These are phyloP conservation scores for Colletotrichum karsti DNA, from an alignment of 2,329 filamentous ascomycete genomes.

Conservation along the genomic window DNA sequence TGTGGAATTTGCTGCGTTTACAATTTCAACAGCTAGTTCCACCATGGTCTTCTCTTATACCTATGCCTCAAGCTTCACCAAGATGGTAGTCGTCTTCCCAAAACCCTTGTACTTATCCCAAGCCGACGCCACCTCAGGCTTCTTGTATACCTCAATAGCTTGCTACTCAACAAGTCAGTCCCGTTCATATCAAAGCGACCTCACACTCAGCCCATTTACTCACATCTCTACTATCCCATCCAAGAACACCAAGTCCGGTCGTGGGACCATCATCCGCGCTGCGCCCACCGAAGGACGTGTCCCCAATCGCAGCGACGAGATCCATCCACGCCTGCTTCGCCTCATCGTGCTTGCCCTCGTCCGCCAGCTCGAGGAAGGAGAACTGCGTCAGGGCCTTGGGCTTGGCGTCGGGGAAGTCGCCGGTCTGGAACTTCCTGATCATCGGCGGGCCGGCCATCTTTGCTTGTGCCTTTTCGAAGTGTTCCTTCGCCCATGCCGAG, in stretches of 20 bases:
- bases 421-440: slow-evolving; percentile 19
- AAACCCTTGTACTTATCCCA: slow-evolving; percentile 14
- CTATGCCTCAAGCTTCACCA: slow-evolving; percentile 15
- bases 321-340: slow-evolving; percentile 16
- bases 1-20: too few species aligned
- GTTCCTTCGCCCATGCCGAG: slow-evolving; percentile 15
- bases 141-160: not conserved
- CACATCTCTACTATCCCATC: slow-evolving; percentile 25
- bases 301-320: slow-evolving; percentile 3
- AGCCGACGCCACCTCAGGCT: slow-evolving; percentile 16
- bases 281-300: not conserved
- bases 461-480: not conserved
- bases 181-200: not conserved
- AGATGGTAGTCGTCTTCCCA: not conserved
- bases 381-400: slow-evolving; percentile 11
- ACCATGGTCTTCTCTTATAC: not conserved
- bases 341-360: slow-evolving; percentile 18
- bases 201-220: not conserved
- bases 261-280: slow-evolving; percentile 6
- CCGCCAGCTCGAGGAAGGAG: slow-evolving; percentile 2
- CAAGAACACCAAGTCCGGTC: slow-evolving; percentile 5
- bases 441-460: not conserved
- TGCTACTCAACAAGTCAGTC: not conserved
- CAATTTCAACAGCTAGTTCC: too few species aligned
- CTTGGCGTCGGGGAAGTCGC: not conserved